A percentile compares a stretch with the other conserved stretches of the same genome.
phyloP scores from a whole-genome alignment of 192 early-diverging fungal genomes.

The Linnemannia hyalina region DNA sequence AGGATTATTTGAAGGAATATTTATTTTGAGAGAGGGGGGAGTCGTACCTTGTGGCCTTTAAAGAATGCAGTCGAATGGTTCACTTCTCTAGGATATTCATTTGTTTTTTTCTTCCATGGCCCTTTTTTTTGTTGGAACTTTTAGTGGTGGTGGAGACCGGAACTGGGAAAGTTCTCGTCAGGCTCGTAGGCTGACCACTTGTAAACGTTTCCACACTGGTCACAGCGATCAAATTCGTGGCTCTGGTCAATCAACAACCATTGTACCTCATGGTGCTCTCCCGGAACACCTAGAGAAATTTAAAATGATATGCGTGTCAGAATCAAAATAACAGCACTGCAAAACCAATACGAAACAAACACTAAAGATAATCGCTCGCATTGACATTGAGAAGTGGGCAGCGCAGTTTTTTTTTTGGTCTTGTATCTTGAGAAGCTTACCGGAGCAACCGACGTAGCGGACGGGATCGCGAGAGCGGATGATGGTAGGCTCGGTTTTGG shows the following conservation, averaged over 20 bases:
- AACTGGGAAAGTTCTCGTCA: constrained; percentile 57
- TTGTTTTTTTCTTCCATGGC: background rate
- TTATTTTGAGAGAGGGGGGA: no score
- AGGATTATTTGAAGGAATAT: no score
- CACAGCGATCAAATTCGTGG: constrained; percentile 91
- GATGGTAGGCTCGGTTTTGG: constrained; percentile 87
- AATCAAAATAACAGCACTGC: background rate
- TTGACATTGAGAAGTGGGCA: no score
- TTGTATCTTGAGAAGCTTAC: constrained; percentile 62
- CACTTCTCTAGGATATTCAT: background rate
- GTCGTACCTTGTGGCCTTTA: background rate
- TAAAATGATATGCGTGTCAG: background rate
- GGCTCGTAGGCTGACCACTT: constrained; percentile 60
- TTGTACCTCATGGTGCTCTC: constrained; percentile 91
- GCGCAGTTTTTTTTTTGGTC: no score
- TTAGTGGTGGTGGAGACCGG: constrained; percentile 57
- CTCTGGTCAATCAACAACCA: constrained; percentile 89
- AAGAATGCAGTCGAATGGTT: background rate
- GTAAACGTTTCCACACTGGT: constrained; percentile 90
- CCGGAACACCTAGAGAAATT: constrained; percentile 81
- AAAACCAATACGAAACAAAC: no score
- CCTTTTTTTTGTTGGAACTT: background rate
- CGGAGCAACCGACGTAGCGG: constrained; percentile 94
- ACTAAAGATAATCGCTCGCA: no score
- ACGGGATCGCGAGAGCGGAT: constrained; percentile 84